Percentiles rank a stretch among this genome's conserved stretches.
These are phyloP conservation scores for Iris pallida DNA, from an alignment of 116 monocot genomes.

Conservation along the genomic window DNA sequence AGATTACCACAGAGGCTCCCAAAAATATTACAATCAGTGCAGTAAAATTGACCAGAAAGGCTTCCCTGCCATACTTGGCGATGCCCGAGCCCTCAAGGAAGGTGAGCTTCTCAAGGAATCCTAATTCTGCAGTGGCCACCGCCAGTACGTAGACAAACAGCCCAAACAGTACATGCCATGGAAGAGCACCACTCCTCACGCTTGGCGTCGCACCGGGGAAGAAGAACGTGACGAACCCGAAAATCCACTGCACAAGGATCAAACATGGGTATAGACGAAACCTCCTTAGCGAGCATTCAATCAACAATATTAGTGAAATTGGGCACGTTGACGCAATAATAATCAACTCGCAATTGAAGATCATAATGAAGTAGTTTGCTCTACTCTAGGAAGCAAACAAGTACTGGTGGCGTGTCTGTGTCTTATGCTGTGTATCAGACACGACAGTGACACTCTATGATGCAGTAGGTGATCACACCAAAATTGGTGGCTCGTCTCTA, in stretches of 20 bases:
- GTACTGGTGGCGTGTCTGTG: no score
- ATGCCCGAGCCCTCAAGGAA: slow-evolving; percentile 73
- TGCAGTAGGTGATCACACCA: no score
- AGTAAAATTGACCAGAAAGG: slow-evolving; percentile 89
- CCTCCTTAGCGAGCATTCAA: no score
- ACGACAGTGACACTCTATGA: no score
- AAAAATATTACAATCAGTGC: slow-evolving; percentile 69
- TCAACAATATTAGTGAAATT: no score
- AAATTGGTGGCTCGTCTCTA: no score
- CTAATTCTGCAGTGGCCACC: slow-evolving; percentile 47
- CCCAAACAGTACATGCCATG: slow-evolving; percentile 86
- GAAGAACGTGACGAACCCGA: slow-evolving; percentile 79
- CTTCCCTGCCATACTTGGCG: slow-evolving; percentile 69
- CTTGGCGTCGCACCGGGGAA: slow-evolving; percentile 44
- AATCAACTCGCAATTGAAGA: no score
- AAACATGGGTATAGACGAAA: neutral
- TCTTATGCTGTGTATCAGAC: no score
- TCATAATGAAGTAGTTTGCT: no score
- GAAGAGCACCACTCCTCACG: slow-evolving; percentile 45
- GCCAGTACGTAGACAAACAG: slow-evolving; percentile 72
- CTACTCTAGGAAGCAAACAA: no score
- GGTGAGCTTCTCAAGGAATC: slow-evolving; percentile 94
- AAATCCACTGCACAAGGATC: slow-evolving; percentile 68
- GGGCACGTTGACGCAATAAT: no score
- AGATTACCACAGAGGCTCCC: slow-evolving; percentile 61